Base-by-base conservation (phyloP, 371 early-diverging fungal genomes). In the Apophysomyces ossiformis region DNA sequence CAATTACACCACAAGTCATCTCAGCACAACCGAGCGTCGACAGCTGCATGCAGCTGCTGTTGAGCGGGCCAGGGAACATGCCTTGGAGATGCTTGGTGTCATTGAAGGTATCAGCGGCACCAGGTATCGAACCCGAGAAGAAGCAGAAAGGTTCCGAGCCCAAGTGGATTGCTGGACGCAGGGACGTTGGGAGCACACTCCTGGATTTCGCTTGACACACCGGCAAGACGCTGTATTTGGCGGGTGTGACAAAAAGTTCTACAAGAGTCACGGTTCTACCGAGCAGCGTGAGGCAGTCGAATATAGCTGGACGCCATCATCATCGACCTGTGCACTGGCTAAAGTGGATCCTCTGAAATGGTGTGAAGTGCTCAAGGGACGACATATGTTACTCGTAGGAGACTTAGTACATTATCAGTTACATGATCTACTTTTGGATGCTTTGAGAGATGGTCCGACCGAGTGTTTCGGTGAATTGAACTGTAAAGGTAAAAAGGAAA, bases 391-490 rank as follows among this genome's bases (percentile, higher is more conserved):
- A 32, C 45, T 88, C 13, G 86, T 83, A 0, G 89, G 89, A 37
- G 89, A 88, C 69, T 57, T 82, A 12, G 75, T 82, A 0, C 85
- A 85, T 43, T 85, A 79, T 61, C 86, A 87, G 63, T 69, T 85
- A 16, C 87, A 87, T 67, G 87, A 88, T 37, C 57, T 85, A 1
- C 59, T 87, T 26, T 67, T 86, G 50, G 82, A 84, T 65, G 70
- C 78, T 6, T 70, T 83, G 21, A 70, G 84, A 36, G 77, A 79
- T 60, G 79, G 77, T 2, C 82, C 83, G 0, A 79, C 78, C 11
- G 78, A 70, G 15, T 88, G 87, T 58, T 82, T 75, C 73, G 86
- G 89, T 15, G 89, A 87, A 65, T 62, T 79, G 21, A 80, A 77
- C 36, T 88, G 89, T 72, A 80, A 80, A 80, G 82, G 82, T 82